Evolutionary conservation across 352 stramenopile species (phyloP), one percentile per base, ranked within the genome.

Genomic region (Halophytophthora polymorphica): DNA sequence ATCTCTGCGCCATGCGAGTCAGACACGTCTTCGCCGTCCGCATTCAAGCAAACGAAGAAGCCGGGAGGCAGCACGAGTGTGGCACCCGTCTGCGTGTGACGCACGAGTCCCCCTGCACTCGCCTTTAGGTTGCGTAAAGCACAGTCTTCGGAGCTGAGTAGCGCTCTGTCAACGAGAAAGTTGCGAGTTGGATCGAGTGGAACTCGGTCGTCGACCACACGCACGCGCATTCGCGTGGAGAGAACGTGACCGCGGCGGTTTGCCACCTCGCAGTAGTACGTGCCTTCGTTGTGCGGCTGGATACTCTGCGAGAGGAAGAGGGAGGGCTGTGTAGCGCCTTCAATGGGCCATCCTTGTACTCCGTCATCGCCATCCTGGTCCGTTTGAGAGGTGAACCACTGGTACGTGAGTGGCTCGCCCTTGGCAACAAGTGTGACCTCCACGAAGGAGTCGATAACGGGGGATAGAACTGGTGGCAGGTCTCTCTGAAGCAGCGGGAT

Each of bases 321-420:
- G 15, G 72, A 67, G 1, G 73, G 34, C 34, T 82, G 63, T 0
- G 68, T 86, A 11, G 73, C 78, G 1, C 59, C 61, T 0, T 69
- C 52, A 15, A 90, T 56, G 0, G 49, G 34, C 13, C 44, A 41
- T 11, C 47, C 54, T 45, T 85, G 48, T 12, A 34, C 25, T 8
- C 25, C 25, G 25, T 8, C 25, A 31, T 31, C 25, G 25, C 8
- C 46, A 3, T 45, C 47, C 41, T 63, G 41, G 19, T 21, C 53
- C 8, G 46, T 41, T 41, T 51, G 41, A 18, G 62, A 38, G 6
- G 58, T 8, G 34, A 75, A 86, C 81, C 81, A 92, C 48, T 88
- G 78, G 29, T 88, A 92, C 2, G 21, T 53, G 0, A 92, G 57
- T 12, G 78, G 81, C n/a, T 92, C 78, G 12, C 81, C 81, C 42